Conservation (phyloP, 306 rosid species). For the Cicer cuneatum region DNA sequence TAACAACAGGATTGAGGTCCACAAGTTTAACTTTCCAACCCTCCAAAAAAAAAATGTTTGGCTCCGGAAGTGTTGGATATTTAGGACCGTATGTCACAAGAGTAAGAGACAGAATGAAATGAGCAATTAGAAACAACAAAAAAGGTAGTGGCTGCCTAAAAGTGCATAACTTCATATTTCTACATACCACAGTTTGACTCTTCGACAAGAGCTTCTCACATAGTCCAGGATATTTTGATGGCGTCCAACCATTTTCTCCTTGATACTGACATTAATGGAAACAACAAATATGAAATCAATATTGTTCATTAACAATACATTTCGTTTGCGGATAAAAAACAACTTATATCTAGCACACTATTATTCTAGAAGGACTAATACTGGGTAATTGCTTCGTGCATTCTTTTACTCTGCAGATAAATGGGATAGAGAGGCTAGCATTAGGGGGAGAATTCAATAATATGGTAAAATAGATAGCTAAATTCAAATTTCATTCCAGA, state of each 20-base stretch:
- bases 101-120: constrained; percentile 26
- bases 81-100: neutral
- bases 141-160: constrained; percentile 16
- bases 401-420: constrained; percentile 22
- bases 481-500: constrained; percentile 13
- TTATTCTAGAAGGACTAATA: constrained; percentile 21
- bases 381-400: constrained; percentile 17
- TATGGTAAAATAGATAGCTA: constrained; percentile 16
- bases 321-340: constrained; percentile 22
- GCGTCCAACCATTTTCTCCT: constrained; percentile 95
- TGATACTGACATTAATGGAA: constrained; percentile 70
- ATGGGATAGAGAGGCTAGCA: constrained; percentile 32
- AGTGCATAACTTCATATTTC: constrained; percentile 38
- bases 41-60: no score
- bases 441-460: neutral
- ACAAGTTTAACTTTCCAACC: no score
- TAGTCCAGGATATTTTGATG: constrained; percentile 86
- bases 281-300: constrained; percentile 38
- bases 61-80: neutral
- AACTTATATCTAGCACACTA: constrained; percentile 21
- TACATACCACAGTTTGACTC: constrained; percentile 95
- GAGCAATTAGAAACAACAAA: constrained; percentile 23
- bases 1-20: no score
- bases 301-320: constrained; percentile 20
- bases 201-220: constrained; percentile 84